Evolutionary conservation across 2,329 filamentous ascomycete genomes (phyloP), one percentile per base, ranked within the genome.

Genomic region (Zymoseptoria passerinii): DNA sequence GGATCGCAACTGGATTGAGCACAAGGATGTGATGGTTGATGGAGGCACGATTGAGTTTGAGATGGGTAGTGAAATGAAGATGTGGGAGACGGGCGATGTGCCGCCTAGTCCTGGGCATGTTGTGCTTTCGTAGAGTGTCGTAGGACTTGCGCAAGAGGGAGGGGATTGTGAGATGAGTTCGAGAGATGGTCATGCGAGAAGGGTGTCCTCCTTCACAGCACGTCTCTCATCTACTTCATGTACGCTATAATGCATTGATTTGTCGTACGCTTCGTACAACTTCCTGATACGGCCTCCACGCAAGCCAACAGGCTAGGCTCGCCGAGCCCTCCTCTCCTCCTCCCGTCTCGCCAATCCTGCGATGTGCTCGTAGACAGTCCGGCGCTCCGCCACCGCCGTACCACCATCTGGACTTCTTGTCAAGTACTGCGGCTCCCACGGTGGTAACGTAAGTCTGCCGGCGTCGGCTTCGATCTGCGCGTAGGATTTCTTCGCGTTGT

Each of bases 1-100:
- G 81, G 64, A 72, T 0, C 77, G 75, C 70, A 83, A 80, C 56
- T 83, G 81, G 81, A 74, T 84, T 18, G 74, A 77, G 57, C 80
- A 83, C 66, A 74, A 76, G 0, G 78, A 83, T 65, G 61, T 78
- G 4, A 70, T 78, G 61, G 65, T 70, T 0, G 65, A 75, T 20
- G 78, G 77, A 0, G 78, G 78, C 0, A 73, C 68, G 8, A 72
- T 82, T 28, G 76, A 81, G 65, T 82, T 82, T 66, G 72, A 73
- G 23, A 61, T 81, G 35, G 77, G 77, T 0, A 64, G 66, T 2
- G 70, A 78, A 28, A 67, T 66, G 58, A 73, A 64, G 27, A 56
- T 63, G 3, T 81, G 79, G 80, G 80, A 82, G 63, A 75, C 66
- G 4, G 79, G 78, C 0, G 74, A 75, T n/a, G 71, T 78, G 16